These are phyloP conservation scores for Neurospora sp. DNA, from an alignment of 495 filamentous ascomycete species.

Conservation along the genomic window DNA sequence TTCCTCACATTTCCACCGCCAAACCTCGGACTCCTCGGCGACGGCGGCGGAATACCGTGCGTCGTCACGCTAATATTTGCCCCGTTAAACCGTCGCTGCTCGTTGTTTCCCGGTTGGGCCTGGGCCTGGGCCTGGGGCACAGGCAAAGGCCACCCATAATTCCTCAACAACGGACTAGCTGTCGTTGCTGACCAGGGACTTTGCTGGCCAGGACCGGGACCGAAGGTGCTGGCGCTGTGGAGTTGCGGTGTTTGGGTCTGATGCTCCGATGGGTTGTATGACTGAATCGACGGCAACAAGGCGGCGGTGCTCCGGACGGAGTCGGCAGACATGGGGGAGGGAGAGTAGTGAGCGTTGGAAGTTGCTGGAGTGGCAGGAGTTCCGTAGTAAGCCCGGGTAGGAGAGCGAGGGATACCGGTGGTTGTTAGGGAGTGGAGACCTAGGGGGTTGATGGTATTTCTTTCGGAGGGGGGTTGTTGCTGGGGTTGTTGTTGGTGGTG, in stretches of 20 bases:
- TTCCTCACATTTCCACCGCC: conserved; percentile 1
- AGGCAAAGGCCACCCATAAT: conserved; percentile 14
- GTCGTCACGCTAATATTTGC: conserved; percentile 2
- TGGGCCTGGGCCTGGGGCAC: conserved; percentile 8
- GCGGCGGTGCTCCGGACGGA: conserved; percentile 24
- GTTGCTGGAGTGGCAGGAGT: not conserved
- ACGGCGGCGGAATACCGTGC: conserved; percentile 3
- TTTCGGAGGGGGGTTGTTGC: not conserved
- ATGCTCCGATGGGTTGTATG: conserved; percentile 31
- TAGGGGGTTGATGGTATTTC: not conserved
- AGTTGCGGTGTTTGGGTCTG: conserved; percentile 6
- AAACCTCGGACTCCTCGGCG: conserved; percentile 7
- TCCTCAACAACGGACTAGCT: conserved; percentile 24
- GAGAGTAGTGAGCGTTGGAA: conserved; percentile 16
- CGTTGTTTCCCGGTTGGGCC: not conserved
- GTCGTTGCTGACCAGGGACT: conserved; percentile 26
- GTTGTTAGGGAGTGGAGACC: conserved; percentile 13
- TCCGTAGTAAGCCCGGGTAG: conserved; percentile 13
- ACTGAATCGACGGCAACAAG: conserved; percentile 24
- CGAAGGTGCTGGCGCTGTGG: conserved; percentile 9
- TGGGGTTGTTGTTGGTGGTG: not conserved
- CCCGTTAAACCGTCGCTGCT: conserved; percentile 2
- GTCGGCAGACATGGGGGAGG: conserved; percentile 22
- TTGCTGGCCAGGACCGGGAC: not conserved
- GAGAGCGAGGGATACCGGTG: conserved; percentile 5